These are phyloP conservation scores for Vitis rotundifolia DNA, from an alignment of 164 flowering plant species.

Conservation along the genomic window DNA sequence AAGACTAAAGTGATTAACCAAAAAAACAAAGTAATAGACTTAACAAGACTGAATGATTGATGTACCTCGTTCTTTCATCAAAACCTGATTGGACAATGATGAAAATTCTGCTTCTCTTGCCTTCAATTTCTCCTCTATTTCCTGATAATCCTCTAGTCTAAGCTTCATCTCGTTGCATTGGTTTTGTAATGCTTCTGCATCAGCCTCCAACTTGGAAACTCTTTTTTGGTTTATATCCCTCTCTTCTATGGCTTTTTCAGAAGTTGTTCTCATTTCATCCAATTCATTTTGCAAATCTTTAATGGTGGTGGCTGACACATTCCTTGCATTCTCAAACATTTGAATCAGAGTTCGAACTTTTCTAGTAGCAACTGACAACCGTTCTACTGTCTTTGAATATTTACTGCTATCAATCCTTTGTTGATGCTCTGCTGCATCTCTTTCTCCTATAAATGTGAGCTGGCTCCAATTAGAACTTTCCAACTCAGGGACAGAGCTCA, in stretches of 20 bases:
- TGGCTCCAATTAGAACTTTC: constrained; percentile 23
- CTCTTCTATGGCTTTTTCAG: constrained; percentile 48
- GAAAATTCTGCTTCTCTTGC: constrained; percentile 63
- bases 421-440: constrained; percentile 19
- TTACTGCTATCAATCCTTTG: constrained; percentile 18
- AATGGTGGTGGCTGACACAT: constrained; percentile 27
- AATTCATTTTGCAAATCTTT: constrained; percentile 53
- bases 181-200: constrained; percentile 44
- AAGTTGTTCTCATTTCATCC: constrained; percentile 30
- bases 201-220: constrained; percentile 51
- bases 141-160: constrained; percentile 42
- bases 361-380: constrained; percentile 40
- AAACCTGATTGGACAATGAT: constrained; percentile 23
- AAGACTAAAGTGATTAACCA: background rate
- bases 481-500: constrained; percentile 28
- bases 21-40: background rate
- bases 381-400: constrained; percentile 34
- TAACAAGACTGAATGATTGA: background rate
- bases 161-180: constrained; percentile 42
- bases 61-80: constrained; percentile 58
- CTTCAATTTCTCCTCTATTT: constrained; percentile 36
- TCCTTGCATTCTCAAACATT: constrained; percentile 39
- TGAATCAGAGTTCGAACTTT: constrained; percentile 33
- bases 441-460: constrained; percentile 15
- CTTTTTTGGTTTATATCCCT: constrained; percentile 39